Base-by-base conservation (phyloP, 768 basidiomycete species). In the Mycena leptocephala region DNA sequence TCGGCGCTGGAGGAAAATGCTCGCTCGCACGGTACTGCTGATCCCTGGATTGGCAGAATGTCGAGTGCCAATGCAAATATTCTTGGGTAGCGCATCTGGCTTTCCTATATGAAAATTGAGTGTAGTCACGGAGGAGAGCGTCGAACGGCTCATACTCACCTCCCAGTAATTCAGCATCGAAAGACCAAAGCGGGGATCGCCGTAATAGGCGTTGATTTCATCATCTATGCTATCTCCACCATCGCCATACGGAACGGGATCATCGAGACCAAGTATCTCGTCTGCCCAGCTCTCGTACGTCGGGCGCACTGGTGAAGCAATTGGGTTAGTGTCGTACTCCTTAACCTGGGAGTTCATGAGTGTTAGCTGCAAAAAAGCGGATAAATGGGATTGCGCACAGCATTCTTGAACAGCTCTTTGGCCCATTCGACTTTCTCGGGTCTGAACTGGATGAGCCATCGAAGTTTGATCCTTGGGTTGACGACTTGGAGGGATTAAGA, bases 1-100 rank as follows among this genome's bases (percentile, higher is more conserved):
- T n/a, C n/a, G n/a, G n/a, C n/a, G n/a, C n/a, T n/a, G n/a, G n/a
- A n/a, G n/a, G n/a, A n/a, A n/a, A n/a, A n/a, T n/a, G n/a, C n/a
- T n/a, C n/a, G n/a, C n/a, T n/a, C n/a, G n/a, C n/a, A n/a, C n/a
- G n/a, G n/a, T n/a, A n/a, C n/a, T n/a, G n/a, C n/a, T n/a, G n/a
- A n/a, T n/a, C n/a, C n/a, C n/a, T n/a, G n/a, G n/a, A n/a, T 62
- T 62, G 59, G 59, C 18, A 62, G 37, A 24, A 62, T 62, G 59
- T 62, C 59, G 24, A 62, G 59, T 5, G 59, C 59, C 20, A 62
- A n/a, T 16, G 33, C 20, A 37, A 62, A 62, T 35, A 62, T 41
- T 26, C 33, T 62, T 18, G 59, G 59, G 16, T 62, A 62, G 18
- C 59, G 59, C 3, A 37, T 22, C 35, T 37, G 59, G 16, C 13